Percentiles rank a stretch among this genome's conserved stretches.
These are phyloP conservation scores for Elsinoe australis DNA, from an alignment of 2,329 filamentous ascomycete genomes.

Conservation along the genomic window DNA sequence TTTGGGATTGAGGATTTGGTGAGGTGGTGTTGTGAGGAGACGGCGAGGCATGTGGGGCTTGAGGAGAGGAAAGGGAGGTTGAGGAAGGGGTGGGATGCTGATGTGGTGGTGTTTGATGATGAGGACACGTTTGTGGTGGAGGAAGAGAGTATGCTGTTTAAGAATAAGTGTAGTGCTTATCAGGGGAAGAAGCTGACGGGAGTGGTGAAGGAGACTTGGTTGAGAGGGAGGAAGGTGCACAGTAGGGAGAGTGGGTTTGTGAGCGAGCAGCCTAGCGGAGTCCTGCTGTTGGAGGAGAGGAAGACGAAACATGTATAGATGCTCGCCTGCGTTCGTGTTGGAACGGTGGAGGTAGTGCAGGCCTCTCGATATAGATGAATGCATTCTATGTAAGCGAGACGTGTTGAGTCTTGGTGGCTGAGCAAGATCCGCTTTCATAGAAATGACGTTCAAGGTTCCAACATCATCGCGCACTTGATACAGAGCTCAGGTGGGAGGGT, in stretches of 20 bases:
- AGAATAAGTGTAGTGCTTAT: constrained; percentile 87
- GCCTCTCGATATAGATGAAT: too few species aligned
- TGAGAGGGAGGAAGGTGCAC: constrained; percentile 70
- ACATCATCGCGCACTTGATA: too few species aligned
- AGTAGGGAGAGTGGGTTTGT: constrained; percentile 59
- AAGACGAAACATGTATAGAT: constrained; percentile 20
- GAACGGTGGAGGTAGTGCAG: too few species aligned
- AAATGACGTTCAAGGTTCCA: too few species aligned
- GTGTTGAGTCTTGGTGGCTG: too few species aligned
- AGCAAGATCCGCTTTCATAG: too few species aligned
- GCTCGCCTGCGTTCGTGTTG: not conserved
- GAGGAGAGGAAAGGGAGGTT: constrained; percentile 74
- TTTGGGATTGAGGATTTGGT: constrained; percentile 68
- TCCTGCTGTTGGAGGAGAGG: constrained; percentile 46
- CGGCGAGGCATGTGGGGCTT: constrained; percentile 80
- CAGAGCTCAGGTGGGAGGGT: too few species aligned
- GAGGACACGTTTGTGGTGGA: constrained; percentile 62
- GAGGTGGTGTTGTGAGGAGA: constrained; percentile 76
- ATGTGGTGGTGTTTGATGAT: constrained; percentile 89
- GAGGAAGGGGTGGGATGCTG: constrained; percentile 74
- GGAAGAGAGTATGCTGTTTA: constrained; percentile 80
- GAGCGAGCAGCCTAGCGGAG: constrained; percentile 45
- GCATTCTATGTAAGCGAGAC: too few species aligned
- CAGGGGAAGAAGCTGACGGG: constrained; percentile 72
- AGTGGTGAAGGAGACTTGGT: constrained; percentile 76